Base-by-base conservation (phyloP, 176 grass and related monocot genomes). In the Leersia perrieri region DNA sequence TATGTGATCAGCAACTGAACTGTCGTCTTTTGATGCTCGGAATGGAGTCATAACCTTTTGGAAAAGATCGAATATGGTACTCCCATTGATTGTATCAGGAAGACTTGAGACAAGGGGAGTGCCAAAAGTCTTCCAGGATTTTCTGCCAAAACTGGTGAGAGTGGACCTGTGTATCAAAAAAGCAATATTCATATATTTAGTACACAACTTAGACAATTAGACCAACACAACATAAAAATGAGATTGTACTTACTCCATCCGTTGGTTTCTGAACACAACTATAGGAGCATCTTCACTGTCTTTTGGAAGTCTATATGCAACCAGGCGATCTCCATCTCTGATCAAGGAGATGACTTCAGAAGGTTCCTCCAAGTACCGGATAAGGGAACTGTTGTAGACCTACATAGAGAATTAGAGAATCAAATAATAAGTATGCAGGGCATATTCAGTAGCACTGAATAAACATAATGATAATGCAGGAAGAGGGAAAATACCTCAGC, bases 271-370 rank as follows among this genome's bases (percentile, higher is more conserved):
- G 79, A 99, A 99, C 60, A 99, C 90, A 66, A 99, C 82, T 70
- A 91, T 65, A 61, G 92, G 58, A 76, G 78, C 70, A 76, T 82
- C 87, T 76, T 95, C 84, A 79, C 34, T 87, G 40, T 95, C 87
- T 91, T 99, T 95, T 8, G 79, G 86, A 83, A 99, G 72, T 62
- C 89, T 79, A 66, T 95, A 95, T 69, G 92, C 92, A 86, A 88
- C 90, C 51, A 99, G 81, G 29, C 79, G 55, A 81, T 99, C 92
- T 83, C 90, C 92, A 87, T 99, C 92, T 91, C 92, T 91, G 73
- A 99, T 84, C 78, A 95, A 82, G 69, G 92, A 93, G 81, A 99
- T 88, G 14, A 82, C 86, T 89, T 85, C 96, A 86, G 90, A 95
- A 80, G 81, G 88, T 29, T 89, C 90, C n/a, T 98, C 92, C 78